phyloP scores from a whole-genome alignment of 2,329 filamentous ascomycete genomes.

The Penicillium sp. region DNA sequence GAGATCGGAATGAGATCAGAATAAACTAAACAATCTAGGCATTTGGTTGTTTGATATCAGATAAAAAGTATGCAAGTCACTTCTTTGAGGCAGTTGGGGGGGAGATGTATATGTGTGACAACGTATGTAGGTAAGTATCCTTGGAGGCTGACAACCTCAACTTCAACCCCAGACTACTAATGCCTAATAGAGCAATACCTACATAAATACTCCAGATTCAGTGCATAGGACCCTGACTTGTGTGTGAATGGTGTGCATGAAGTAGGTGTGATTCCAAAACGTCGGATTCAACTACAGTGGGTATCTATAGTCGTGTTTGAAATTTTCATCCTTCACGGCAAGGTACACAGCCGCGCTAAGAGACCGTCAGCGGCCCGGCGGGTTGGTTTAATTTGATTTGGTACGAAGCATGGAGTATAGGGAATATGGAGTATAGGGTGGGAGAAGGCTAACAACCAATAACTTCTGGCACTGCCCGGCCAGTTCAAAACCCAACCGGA shows the following conservation, averaged over 20 bases:
- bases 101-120: background rate
- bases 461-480: background rate
- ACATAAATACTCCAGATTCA: background rate
- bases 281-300: background rate
- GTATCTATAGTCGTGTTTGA: background rate
- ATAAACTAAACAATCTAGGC: background rate
- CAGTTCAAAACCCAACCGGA: background rate
- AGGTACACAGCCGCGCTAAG: slow-evolving; percentile 1
- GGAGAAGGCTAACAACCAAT: background rate
- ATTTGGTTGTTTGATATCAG: background rate
- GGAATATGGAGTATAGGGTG: background rate
- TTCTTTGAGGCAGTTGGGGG: background rate
- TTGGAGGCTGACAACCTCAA: background rate
- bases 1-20: background rate
- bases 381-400: background rate
- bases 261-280: slow-evolving; percentile 1
- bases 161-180: slow-evolving; percentile 1
- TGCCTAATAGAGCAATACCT: background rate
- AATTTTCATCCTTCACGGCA: slow-evolving; percentile 1
- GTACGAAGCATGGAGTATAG: background rate
- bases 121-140: background rate
- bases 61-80: background rate
- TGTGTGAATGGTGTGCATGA: slow-evolving; percentile 3
- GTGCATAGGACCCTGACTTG: background rate
- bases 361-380: background rate